Conservation (phyloP, 1,284 basidiomycete genomes). For the Cryptococcus deneoformans region DNA sequence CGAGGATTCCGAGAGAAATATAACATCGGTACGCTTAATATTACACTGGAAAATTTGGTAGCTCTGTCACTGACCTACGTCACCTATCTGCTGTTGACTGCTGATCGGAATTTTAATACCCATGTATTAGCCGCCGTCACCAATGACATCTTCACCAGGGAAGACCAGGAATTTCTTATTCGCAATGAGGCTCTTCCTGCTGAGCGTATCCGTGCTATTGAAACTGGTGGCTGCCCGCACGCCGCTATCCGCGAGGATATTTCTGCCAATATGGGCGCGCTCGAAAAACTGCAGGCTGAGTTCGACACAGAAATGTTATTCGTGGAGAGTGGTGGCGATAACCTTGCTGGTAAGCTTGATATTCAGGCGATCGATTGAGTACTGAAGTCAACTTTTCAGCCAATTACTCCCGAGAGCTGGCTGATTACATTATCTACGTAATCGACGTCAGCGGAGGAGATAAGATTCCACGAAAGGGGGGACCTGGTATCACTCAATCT, state of each 20-base stretch:
- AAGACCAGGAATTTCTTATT: constrained; percentile 97
- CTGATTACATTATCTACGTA: constrained; percentile 97
- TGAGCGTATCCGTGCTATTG: constrained; percentile 89
- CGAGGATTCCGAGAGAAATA: constrained; percentile 73
- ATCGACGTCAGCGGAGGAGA: constrained; percentile 79
- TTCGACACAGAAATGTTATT: constrained; percentile 71
- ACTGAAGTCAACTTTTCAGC: constrained; percentile 53
- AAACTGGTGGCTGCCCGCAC: constrained; percentile 93
- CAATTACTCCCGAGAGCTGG: constrained; percentile 92
- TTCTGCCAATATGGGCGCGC: constrained; percentile 80
- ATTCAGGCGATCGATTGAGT: neutral
- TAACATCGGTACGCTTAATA: constrained; percentile 70
- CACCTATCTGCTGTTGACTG: neutral
- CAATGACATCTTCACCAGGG: constrained; percentile 95
- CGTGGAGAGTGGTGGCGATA: constrained; percentile 60
- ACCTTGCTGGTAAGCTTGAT: constrained; percentile 15
- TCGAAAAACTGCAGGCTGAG: constrained; percentile 20
- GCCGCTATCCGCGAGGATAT: constrained; percentile 97
- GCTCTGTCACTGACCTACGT: neutral
- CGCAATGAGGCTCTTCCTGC: constrained; percentile 82
- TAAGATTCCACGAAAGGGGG: constrained; percentile 97
- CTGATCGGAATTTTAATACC: neutral
- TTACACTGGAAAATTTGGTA: neutral
- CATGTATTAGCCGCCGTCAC: constrained; percentile 72
- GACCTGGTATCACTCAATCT: constrained; percentile 87